Evolutionary conservation across 805 yeast species (phyloP), one percentile per base, ranked within the genome.

Genomic region (Candida hispaniensis): DNA sequence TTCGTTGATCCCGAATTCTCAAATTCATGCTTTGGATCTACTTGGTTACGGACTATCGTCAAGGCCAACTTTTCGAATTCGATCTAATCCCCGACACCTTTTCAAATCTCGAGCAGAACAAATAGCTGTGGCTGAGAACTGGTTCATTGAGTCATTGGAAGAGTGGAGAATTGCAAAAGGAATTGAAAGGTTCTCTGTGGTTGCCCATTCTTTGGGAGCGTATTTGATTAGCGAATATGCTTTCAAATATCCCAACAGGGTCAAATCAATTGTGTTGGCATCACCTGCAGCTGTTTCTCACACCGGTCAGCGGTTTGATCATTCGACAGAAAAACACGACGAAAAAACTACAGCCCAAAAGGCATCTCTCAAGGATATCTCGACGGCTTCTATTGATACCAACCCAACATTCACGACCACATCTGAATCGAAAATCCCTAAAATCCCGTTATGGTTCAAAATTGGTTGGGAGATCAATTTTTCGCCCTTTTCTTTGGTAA

Each of bases 141-240:
- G 75, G 66, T 78, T 78, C 48, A 69, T 71, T 33, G 73, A 75
- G 30, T 69, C 88, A 1, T 60, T 78, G 27, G 67, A 67, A 27
- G 58, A 58, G 18, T 81, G 93, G 93, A 61, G 79, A 27, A 39
- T 42, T 1, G 51, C 56, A 25, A 55, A 76, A 35, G 67, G 68
- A 5, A 61, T 69, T 15, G 58, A 62, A 12, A 63, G 67, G 38
- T 71, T 71, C 39, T 57, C 75, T 38, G 66, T 71, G 22, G 71
- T 74, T 51, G 91, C 94, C 1, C 97, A 86, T 56, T 83, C 95
- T 0, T 65, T 88, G 68, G 97, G 97, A 4, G 94, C 93, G 0
- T 86, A 85, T 50, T 48, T 86, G n/a, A 68, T 78, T 53, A 68
- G 77, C 1, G 55, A 75, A 4, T 79, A 82, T 46, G 76, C 80